These are phyloP conservation scores for Fimicolochytrium jonesii DNA, from an alignment of 192 early-diverging fungal genomes.

Conservation along the genomic window DNA sequence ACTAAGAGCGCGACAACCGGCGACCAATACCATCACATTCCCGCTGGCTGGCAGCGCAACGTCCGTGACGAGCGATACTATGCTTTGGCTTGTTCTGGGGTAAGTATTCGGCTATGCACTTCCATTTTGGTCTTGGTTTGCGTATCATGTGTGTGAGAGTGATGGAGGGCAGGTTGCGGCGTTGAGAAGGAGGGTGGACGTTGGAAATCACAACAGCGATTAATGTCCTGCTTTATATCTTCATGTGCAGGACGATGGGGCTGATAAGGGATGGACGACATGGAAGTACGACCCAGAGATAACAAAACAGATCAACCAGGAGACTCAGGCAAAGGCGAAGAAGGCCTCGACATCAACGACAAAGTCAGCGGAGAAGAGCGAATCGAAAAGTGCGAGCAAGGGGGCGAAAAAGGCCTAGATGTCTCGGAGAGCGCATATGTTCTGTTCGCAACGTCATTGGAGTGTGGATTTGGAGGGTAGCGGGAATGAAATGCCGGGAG, in stretches of 20 bases:
- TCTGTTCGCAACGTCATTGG: too few species aligned
- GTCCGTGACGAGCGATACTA: not conserved
- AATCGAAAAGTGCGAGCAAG: too few species aligned
- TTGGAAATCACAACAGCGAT: too few species aligned
- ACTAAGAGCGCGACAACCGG: slow-evolving; percentile 3
- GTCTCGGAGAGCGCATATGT: too few species aligned
- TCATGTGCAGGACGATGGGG: not conserved
- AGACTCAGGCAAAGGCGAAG: too few species aligned
- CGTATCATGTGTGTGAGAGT: not conserved
- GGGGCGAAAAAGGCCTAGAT: too few species aligned
- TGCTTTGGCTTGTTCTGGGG: not conserved
- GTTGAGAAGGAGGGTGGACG: not conserved
- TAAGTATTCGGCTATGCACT: not conserved
- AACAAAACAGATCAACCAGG: too few species aligned
- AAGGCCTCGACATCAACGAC: too few species aligned
- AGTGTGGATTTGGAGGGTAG: too few species aligned
- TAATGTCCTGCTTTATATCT: not conserved
- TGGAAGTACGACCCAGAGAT: slow-evolving; percentile 5
- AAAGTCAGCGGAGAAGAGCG: too few species aligned
- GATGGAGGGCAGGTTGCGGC: not conserved
- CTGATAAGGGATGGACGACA: not conserved
- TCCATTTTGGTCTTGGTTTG: not conserved
- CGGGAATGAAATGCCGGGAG: too few species aligned
- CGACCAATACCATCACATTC: slow-evolving; percentile 2
- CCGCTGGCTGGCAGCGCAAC: not conserved